Base-by-base conservation (phyloP, 208 protist species). In the Trypanosoma conorhini region DNA sequence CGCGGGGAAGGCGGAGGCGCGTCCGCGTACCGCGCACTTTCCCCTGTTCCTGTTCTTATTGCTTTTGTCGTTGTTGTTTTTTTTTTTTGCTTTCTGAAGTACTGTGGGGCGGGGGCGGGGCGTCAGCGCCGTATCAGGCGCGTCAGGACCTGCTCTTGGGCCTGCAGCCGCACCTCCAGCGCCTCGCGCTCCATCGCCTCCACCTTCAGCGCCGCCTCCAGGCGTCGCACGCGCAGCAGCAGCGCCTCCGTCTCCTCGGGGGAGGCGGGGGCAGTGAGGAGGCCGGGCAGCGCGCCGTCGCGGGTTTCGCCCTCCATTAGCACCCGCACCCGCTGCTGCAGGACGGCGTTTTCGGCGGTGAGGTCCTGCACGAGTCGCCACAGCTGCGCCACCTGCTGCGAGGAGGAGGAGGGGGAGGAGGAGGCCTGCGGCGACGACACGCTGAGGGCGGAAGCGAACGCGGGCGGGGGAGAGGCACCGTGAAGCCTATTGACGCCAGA, bases 121-220 rank as follows among this genome's bases (percentile, higher is more conserved):
- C 58, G 74, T 74, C 59, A 68, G 46, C 48, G 19, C 19, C 42
- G 10, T n/a, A 68, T 8, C 35, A 78, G 26, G 26, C 28, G 22
- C 5, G 66, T 55, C 22, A 88, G 62, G 33, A 85, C 79, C 19
- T 73, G 62, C 54, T 79, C 82, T 62, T 84, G 82, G 38, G 79
- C 79, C 63, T 77, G 52, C 56, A 79, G 57, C 3, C 68, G 68
- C 46, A 79, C 40, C 59, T 88, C 74, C 54, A 84, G 58, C 9
- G 67, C 74, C 62, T 87, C 75, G 21, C 82, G 59, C 51, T 83
- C 82, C 65, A 82, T 70, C 33, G 72, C 70, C 76, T 87, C 82
- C 51, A 83, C 52, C 35, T 71, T 73, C 56, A 87, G 60, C n/a
- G 82, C 82, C 26, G 78, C 78, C 70, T 87, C 78, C 0, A 87